Base-by-base conservation (phyloP, 169 alveolate genomes). In the Theileria luwenshuni region DNA sequence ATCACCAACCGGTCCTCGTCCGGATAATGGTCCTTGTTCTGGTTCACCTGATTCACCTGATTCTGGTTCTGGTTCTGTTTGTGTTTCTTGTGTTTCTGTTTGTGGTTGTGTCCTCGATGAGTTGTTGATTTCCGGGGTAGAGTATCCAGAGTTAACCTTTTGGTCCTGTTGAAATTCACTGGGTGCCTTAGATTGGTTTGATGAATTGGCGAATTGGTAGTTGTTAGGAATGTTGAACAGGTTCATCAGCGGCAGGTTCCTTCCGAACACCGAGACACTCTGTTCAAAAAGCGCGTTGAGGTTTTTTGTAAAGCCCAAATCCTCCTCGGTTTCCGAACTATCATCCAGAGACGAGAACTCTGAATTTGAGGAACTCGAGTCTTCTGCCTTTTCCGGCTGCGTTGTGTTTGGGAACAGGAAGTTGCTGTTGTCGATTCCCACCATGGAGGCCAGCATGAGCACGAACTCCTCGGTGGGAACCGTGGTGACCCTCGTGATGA, bases 391-490 rank as follows among this genome's bases (percentile, higher is more conserved):
- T 32, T 23, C 48, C 19, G 28, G 33, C 27, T 28, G 15, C 7
- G 21, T 32, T 3, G 21, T 35, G 45, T 62, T 68, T 10, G 87
- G 83, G 76, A 70, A 79, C 3, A 72, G 43, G 35, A 79, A 10
- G 61, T 79, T 77, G 38, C 10, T 45, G 59, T 25, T 17, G n/a
- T 70, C 77, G 28, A 79, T 69, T 12, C 61, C 60, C 27, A 71
- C 73, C 35, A 45, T 42, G 7, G 61, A 42, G 17, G 79, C 70
- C 72, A 79, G 17, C 35, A 19, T 47, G 30, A 52, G 51, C 32
- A 79, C 67, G 64, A 67, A 79, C 67, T 67, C 77, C 58, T 79
- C 87, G 19, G 59, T 23, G 19, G 76, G 43, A 25, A 68, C 70
- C 27, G 59, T 65, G 41, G 76, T 79, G 27, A 73, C 77, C 19